These are phyloP conservation scores for Cystobasidiaceae sp. DNA, from an alignment of 1,284 basidiomycete genomes.

Conservation along the genomic window DNA sequence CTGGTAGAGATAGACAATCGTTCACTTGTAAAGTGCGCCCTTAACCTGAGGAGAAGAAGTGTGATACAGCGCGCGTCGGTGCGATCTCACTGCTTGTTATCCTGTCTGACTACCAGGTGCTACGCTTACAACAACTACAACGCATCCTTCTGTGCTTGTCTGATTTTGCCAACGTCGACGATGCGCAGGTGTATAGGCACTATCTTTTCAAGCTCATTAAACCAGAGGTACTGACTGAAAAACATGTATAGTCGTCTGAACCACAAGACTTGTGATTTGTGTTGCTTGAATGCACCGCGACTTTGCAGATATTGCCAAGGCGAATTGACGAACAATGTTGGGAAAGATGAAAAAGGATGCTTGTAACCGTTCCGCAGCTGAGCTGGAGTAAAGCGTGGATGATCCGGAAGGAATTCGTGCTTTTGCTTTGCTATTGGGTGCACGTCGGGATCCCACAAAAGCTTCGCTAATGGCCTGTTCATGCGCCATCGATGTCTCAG, in stretches of 20 bases:
- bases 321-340: slow-evolving; percentile 35
- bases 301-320: slow-evolving; percentile 54
- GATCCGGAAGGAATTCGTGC: slow-evolving; percentile 21
- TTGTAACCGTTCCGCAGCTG: slow-evolving; percentile 41
- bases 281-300: slow-evolving; percentile 65
- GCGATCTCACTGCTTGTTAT: too few relatives aligned
- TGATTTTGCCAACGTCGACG: slow-evolving; percentile 20
- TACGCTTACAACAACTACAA: not conserved
- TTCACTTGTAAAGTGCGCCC: too few relatives aligned
- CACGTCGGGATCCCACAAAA: slow-evolving; percentile 17
- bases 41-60: too few relatives aligned
- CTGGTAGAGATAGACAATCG: slow-evolving; percentile 1
- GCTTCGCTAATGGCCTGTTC: slow-evolving; percentile 14
- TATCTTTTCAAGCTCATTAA: slow-evolving; percentile 63
- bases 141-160: slow-evolving; percentile 18
- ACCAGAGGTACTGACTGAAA: slow-evolving; percentile 90
- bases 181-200: slow-evolving; percentile 13
- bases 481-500: slow-evolving; percentile 14
- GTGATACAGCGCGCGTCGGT: too few relatives aligned
- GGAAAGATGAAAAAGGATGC: slow-evolving; percentile 30
- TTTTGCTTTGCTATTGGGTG: slow-evolving; percentile 23
- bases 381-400: slow-evolving; percentile 25
- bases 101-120: too few relatives aligned
- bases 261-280: slow-evolving; percentile 77
- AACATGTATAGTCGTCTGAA: slow-evolving; percentile 78